phyloP scores from a whole-genome alignment of 768 basidiomycete genomes.

The Amanita subjunquillea region DNA sequence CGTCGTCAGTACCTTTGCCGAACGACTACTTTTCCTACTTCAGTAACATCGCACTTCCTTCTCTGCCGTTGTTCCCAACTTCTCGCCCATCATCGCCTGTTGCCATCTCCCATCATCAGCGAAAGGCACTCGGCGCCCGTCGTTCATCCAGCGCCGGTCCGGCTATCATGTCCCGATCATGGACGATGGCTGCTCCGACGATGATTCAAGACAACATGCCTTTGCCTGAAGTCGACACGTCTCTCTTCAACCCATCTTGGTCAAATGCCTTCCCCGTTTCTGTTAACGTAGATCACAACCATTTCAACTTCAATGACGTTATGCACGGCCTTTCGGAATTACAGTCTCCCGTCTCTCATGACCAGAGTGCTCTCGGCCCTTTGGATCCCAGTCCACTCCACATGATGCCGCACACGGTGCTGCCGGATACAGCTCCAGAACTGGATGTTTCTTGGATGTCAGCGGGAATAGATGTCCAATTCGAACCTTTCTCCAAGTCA shows the following conservation, averaged over 20 bases:
- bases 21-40: constrained; percentile 31
- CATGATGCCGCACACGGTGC: background rate
- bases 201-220: constrained; percentile 36
- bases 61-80: constrained; percentile 28
- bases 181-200: constrained; percentile 16
- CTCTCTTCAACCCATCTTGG: constrained; percentile 36
- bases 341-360: constrained; percentile 7
- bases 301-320: background rate
- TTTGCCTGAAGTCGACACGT: constrained; percentile 38
- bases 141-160: constrained; percentile 41
- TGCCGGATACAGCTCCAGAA: background rate
- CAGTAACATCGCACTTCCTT: constrained; percentile 30
- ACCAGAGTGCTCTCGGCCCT: constrained; percentile 10
- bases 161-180: constrained; percentile 21
- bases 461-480: constrained; percentile 7
- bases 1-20: constrained; percentile 55
- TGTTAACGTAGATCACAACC: constrained; percentile 1
- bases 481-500: constrained; percentile 17
- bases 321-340: background rate
- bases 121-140: constrained; percentile 31
- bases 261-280: constrained; percentile 19
- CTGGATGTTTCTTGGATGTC: constrained; percentile 1
- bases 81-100: constrained; percentile 38
- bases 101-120: constrained; percentile 32
- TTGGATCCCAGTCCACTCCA: constrained; percentile 10